Evolutionary conservation across 805 yeast species (phyloP).

Genomic region (Groenewaldozyma tartarivorans): DNA sequence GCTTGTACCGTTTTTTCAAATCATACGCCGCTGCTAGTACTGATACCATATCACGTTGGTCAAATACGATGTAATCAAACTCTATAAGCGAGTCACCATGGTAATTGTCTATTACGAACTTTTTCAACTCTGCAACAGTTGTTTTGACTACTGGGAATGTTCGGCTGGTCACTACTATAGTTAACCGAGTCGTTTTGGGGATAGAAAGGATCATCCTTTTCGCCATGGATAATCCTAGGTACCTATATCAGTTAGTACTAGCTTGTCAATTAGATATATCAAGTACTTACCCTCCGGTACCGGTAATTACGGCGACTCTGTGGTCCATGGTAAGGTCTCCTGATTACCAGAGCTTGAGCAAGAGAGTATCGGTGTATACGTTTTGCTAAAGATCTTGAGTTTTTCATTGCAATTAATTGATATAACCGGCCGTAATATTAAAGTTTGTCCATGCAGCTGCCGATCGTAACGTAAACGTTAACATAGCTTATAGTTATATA

Average conservation of each 20-base stretch:
- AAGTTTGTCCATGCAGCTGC: too few species aligned
- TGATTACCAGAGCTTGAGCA: too few species aligned
- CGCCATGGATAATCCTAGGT: constrained; percentile 80
- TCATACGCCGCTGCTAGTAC: constrained; percentile 67
- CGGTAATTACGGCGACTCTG: constrained; percentile 32
- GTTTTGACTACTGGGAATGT: constrained; percentile 78
- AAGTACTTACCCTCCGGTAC: constrained; percentile 27
- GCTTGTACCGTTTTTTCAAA: constrained; percentile 48
- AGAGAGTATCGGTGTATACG: too few species aligned
- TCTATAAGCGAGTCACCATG: constrained; percentile 54
- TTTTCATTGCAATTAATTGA: too few species aligned
- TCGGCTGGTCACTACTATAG: constrained; percentile 82
- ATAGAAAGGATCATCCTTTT: constrained; percentile 60
- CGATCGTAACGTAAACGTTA: too few species aligned
- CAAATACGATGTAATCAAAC: constrained; percentile 83
- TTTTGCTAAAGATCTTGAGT: too few species aligned
- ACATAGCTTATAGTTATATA: too few species aligned
- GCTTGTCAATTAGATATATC: background rate
- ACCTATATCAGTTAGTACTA: constrained; percentile 30
- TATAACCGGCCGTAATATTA: too few species aligned
- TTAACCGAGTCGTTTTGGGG: constrained; percentile 46
- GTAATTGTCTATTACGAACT: constrained; percentile 14
- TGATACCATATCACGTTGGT: constrained; percentile 83
- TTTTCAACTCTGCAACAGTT: constrained; percentile 46
- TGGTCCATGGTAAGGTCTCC: constrained; percentile 9